These are phyloP conservation scores for Lasiodiplodia hormozganensis DNA, from an alignment of 2,329 filamentous ascomycete species.

Conservation along the genomic window DNA sequence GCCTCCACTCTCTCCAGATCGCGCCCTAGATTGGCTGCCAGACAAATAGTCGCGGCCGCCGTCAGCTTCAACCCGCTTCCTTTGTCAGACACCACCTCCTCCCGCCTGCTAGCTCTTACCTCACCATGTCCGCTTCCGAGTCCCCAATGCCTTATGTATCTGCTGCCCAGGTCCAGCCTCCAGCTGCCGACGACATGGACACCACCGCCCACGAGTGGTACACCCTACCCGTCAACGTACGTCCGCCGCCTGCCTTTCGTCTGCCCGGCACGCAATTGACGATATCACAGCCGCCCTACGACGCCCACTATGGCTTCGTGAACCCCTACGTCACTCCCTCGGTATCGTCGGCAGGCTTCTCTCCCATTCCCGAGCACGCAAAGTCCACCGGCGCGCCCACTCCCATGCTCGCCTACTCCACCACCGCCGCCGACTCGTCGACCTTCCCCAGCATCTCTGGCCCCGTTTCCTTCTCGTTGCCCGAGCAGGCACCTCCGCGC, in stretches of 20 bases:
- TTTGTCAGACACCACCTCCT: conserved; percentile 19
- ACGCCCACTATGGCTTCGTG: conserved; percentile 37
- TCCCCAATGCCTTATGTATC: conserved; percentile 27
- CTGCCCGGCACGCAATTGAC: not conserved
- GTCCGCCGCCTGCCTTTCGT: not conserved
- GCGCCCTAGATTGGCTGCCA: conserved; percentile 8
- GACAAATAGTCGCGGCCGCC: conserved; percentile 24
- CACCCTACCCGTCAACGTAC: conserved; percentile 26
- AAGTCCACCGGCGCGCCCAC: conserved; percentile 35
- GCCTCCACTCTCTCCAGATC: conserved; percentile 9
- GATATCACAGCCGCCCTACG: conserved; percentile 36
- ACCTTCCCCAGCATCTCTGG: conserved; percentile 41
- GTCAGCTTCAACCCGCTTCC: conserved; percentile 11
- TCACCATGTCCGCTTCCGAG: conserved; percentile 22
- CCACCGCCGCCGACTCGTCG: conserved; percentile 35
- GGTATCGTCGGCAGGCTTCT: conserved; percentile 37
- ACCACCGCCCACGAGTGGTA: conserved; percentile 18
- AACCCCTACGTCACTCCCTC: conserved; percentile 42
- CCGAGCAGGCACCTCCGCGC: conserved; percentile 2
- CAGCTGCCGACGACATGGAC: conserved; percentile 18
- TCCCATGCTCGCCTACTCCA: conserved; percentile 34
- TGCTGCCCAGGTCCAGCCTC: not conserved
- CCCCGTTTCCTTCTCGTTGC: conserved; percentile 35
- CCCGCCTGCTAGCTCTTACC: conserved; percentile 13
- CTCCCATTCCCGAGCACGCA: conserved; percentile 36